A percentile compares a stretch with the other conserved stretches of the same genome.
Evolutionary conservation across 345 rosid genomes (phyloP).

Genomic region (Lumnitzera racemosa): DNA sequence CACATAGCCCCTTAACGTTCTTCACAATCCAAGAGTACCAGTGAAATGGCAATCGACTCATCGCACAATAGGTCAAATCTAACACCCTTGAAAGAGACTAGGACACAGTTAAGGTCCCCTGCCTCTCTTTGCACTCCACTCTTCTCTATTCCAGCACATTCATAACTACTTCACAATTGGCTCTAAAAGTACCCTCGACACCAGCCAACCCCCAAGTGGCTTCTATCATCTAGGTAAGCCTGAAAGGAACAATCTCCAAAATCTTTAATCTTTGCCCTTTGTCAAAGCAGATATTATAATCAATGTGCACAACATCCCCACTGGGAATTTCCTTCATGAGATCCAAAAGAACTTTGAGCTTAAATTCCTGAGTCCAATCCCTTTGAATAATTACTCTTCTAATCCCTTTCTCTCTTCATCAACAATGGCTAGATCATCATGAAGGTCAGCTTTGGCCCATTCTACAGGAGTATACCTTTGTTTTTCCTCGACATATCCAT

Average conservation of each 20-base stretch:
- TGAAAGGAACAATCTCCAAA: slow-evolving; percentile 91
- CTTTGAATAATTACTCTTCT: slow-evolving; percentile 87
- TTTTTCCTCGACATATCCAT: no score
- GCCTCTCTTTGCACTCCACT: no score
- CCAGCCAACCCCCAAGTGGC: slow-evolving; percentile 84
- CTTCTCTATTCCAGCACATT: no score
- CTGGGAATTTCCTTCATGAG: slow-evolving; percentile 88
- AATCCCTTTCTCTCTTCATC: slow-evolving; percentile 89
- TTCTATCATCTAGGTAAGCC: slow-evolving; percentile 85
- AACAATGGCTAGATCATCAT: no score
- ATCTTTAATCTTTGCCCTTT: slow-evolving; percentile 83
- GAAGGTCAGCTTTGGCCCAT: no score
- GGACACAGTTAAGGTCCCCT: no score
- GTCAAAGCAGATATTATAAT: slow-evolving; percentile 94
- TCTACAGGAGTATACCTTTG: no score
- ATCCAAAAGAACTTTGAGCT: slow-evolving; percentile 85
- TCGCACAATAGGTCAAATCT: no score
- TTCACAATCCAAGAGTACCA: no score
- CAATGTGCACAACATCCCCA: slow-evolving; percentile 93
- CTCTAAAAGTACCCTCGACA: slow-evolving; percentile 71
- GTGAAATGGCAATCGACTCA: no score
- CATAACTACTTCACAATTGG: slow-evolving; percentile 78
- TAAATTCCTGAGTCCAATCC: slow-evolving; percentile 97
- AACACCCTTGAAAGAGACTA: no score
- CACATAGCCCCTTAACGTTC: no score